Base-by-base conservation (phyloP, 192 early-diverging fungal species). In the Umbelopsis isabellina region DNA sequence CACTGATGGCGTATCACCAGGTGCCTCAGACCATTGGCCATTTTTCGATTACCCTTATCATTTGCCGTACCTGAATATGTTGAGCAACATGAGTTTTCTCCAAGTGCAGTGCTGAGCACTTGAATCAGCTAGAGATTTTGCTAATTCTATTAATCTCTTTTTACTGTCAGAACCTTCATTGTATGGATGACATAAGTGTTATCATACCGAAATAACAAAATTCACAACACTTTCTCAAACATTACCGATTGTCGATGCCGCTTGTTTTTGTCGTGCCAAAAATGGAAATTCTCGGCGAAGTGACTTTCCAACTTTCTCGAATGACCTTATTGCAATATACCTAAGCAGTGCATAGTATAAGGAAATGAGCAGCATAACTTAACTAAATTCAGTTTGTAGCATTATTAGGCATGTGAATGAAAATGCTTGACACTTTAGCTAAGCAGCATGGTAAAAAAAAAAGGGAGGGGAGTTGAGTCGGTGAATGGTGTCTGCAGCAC, bases 1-100 rank as follows among this genome's bases (percentile, higher is more conserved):
- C 48, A 49, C 20, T 49, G 15, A 30, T 61, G 55, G 55, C 55
- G 55, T 61, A 61, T 61, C 55, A 61, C 55, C 55, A 35, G 55
- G 30, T 61, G 55, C 55, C 33, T 61, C 55, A 61, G 55, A 15
- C 16, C 33, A 27, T 61, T 61, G 13, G 13, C 55, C 18, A 35
- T 21, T 49, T 49, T 21, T 16, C 48, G 48, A 1, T 21, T 49
- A 16, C n/a, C 25, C 30, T 35, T 61, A 61, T 61, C 55, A 25
- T 27, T 27, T 55, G 52, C 52, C 23, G 23, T 25, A 27, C 52
- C 52, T 27, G 52, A 27, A 61, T 25, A 35, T 16, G 37, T 61
- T 18, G 2, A 61, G 55, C 37, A 61, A 35, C 27, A 49, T 49
- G 48, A 2, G 5, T 18, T 49, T 2, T 49, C 48, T 4, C 15